These are phyloP conservation scores for Colletotrichum abscissum DNA, from an alignment of 2,329 filamentous ascomycete genomes.

Conservation along the genomic window DNA sequence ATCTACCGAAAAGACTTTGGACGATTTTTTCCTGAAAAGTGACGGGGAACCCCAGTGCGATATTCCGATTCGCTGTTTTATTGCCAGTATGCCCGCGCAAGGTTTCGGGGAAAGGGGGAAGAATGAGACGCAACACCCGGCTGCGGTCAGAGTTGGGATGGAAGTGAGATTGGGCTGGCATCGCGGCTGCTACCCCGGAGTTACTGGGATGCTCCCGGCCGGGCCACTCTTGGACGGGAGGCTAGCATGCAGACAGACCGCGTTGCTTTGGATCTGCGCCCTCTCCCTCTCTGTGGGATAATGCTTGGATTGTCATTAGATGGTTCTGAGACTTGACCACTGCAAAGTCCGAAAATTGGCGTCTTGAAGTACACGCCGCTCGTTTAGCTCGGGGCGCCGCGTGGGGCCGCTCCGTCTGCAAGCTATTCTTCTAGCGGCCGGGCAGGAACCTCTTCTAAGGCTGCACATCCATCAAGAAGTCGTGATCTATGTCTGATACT, in stretches of 20 bases:
- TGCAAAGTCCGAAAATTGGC: neutral
- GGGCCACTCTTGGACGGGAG: neutral
- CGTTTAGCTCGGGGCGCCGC: neutral
- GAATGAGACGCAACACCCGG: neutral
- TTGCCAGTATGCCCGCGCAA: neutral
- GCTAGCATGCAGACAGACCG: neutral
- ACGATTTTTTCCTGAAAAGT: neutral
- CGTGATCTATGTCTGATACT: neutral
- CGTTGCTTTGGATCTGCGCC: neutral
- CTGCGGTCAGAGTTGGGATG: neutral
- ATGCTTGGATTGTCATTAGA: neutral
- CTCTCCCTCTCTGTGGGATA: neutral
- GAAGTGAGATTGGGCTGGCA: neutral
- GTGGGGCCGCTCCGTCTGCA: neutral
- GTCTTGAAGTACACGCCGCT: neutral
- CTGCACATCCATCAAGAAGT: neutral
- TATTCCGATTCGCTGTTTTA: neutral
- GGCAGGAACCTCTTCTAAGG: neutral
- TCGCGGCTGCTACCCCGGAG: neutral
- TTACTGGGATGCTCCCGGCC: neutral
- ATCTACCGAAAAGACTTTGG: neutral
- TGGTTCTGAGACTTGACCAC: neutral
- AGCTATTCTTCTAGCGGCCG: neutral
- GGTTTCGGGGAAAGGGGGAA: slow-evolving; percentile 1
- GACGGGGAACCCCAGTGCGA: neutral